Base-by-base conservation (phyloP, 148 eudicot species). In the Drosera capensis region DNA sequence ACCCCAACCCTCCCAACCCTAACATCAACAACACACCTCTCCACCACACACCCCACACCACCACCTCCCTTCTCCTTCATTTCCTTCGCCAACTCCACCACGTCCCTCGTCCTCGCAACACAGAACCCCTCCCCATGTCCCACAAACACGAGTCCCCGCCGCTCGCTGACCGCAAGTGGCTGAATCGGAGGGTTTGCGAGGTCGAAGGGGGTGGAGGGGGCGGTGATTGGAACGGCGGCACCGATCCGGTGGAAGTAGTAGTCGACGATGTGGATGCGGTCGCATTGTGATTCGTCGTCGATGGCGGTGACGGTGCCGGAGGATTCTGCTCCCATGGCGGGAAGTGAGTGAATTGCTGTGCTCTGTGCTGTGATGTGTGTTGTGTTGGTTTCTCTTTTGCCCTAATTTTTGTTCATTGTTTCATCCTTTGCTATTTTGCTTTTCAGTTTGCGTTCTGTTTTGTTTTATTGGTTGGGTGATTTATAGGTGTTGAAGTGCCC, bases 71-170 rank as follows among this genome's bases (percentile, higher is more conserved):
- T 64, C 25, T 66, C 71, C 48, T 79, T 70, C 31, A 61, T 56
- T 54, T 75, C 83, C 59, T 68, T 71, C 3, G 87, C 82, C 6
- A 74, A 52, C 28, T 40, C 65, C n/a, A 78, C 31, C 14, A 76
- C 65, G 7, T 90, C 95, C 61, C 56, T 68, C 14, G 71, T 73
- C 74, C 74, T 78, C 38, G 80, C 78, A 48, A 85, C 88, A 51
- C 66, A 85, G 73, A 90, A 90, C 22, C 99, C 97, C 82, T 9
- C 2, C n/a, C 38, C 55, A 41, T 81, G 81, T 5, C 83, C 80
- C 4, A 72, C 70, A 14, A 87, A 79, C 1, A 79, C 17, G 62
- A 79, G 69, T 30, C 77, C 64, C 3, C 68, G 58, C 14, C 61
- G 62, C 48, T 69, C 65, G 12, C 95, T 72, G 40, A 88, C 51